A percentile compares a stretch with the other conserved stretches of the same genome.
These are phyloP conservation scores for Nigrograna mackinnonii DNA, from an alignment of 2,329 filamentous ascomycete species.

Conservation along the genomic window DNA sequence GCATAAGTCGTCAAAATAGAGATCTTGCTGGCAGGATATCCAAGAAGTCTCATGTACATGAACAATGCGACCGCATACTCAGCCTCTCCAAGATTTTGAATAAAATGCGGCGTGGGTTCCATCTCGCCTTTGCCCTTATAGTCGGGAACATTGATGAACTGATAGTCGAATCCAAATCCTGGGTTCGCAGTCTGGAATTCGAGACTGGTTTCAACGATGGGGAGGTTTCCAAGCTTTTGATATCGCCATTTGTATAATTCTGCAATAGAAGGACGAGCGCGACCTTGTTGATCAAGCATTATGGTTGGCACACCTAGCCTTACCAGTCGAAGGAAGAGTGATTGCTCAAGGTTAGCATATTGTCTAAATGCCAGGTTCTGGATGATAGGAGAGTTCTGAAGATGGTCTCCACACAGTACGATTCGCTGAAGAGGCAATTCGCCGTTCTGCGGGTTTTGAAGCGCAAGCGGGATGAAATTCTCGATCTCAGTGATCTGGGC, in stretches of 20 bases:
- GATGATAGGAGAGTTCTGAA: constrained; percentile 94
- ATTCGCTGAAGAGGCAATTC: constrained; percentile 81
- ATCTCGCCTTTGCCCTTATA: constrained; percentile 86
- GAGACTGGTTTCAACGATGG: constrained; percentile 67
- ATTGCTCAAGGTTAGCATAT: constrained; percentile 95
- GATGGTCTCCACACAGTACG: constrained; percentile 91
- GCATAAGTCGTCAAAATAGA: constrained; percentile 93
- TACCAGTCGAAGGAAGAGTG: constrained; percentile 87
- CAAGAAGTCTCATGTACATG: constrained; percentile 95
- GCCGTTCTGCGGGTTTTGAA: constrained; percentile 79
- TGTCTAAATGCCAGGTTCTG: constrained; percentile 93
- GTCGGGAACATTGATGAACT: constrained; percentile 93
- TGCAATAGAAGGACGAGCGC: constrained; percentile 84
- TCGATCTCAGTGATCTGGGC: constrained; percentile 98
- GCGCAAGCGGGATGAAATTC: constrained; percentile 91
- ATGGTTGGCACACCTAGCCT: constrained; percentile 91
- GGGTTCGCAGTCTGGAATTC: constrained; percentile 86
- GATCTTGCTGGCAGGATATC: constrained; percentile 83
- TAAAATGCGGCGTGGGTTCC: constrained; percentile 90
- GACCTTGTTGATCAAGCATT: constrained; percentile 89
- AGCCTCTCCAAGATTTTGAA: constrained; percentile 94
- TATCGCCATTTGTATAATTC: constrained; percentile 95
- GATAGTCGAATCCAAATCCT: constrained; percentile 91
- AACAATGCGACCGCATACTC: constrained; percentile 96
- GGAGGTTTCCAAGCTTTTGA: constrained; percentile 75